A percentile compares a stretch with the other conserved stretches of the same genome.
Conservation (phyloP, 2,329 filamentous ascomycete species). For the Diaporthe destruens region DNA sequence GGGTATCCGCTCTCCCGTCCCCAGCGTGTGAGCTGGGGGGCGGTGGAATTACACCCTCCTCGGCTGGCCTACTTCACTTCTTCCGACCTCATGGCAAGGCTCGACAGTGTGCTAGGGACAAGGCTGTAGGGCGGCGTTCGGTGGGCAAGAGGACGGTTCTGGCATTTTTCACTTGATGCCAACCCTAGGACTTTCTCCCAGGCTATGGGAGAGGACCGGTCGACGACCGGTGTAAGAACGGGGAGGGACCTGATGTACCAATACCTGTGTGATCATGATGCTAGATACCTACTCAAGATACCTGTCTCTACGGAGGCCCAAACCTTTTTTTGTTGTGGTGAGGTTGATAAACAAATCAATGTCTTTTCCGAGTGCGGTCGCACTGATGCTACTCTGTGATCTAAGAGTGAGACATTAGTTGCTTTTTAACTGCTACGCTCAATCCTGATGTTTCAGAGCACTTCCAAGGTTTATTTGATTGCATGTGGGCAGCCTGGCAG, state of each 20-base stretch:
- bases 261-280: slow-evolving; percentile 2
- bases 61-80: slow-evolving; percentile 24
- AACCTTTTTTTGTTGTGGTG: neutral
- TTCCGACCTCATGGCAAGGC: slow-evolving; percentile 26
- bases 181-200: neutral
- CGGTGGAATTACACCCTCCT: neutral
- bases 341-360: slow-evolving; percentile 1
- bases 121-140: slow-evolving; percentile 17
- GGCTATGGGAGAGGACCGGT: neutral
- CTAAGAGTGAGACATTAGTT: slow-evolving; percentile 1
- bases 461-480: slow-evolving; percentile 16
- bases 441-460: slow-evolving; percentile 8
- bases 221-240: neutral
- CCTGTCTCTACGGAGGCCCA: slow-evolving; percentile 27
- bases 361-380: neutral
- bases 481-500: neutral
- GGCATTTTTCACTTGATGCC: slow-evolving; percentile 9
- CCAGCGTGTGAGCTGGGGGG: neutral
- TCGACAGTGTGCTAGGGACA: slow-evolving; percentile 32
- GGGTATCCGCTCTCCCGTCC: neutral
- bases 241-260: slow-evolving; percentile 14
- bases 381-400: slow-evolving; percentile 11
- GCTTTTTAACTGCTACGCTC: neutral
- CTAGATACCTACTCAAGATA: slow-evolving; percentile 23
- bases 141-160: neutral